These are phyloP conservation scores for Fusarium vanettenii DNA, from an alignment of 2,329 filamentous ascomycete genomes.

Conservation along the genomic window DNA sequence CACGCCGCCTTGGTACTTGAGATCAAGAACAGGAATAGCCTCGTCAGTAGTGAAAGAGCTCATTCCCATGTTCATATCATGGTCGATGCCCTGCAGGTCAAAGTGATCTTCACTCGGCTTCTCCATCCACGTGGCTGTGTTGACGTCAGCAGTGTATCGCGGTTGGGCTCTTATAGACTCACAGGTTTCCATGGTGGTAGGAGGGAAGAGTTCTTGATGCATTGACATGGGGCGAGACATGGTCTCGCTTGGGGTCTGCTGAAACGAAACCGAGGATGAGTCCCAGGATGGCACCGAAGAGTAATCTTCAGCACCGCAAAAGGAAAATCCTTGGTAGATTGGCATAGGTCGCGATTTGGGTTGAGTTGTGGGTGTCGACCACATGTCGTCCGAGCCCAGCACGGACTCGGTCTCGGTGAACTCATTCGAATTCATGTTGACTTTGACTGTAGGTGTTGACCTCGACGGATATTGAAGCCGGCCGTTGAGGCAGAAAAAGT, in stretches of 20 bases:
- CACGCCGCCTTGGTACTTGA: conserved; percentile 62
- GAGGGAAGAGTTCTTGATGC: conserved; percentile 68
- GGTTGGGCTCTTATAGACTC: conserved; percentile 46
- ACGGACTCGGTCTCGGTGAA: conserved; percentile 62
- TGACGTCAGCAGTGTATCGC: conserved; percentile 24
- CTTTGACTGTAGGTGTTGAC: conserved; percentile 51
- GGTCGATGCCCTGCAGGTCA: conserved; percentile 66
- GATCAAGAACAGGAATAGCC: conserved; percentile 70
- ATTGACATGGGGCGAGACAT: conserved; percentile 67
- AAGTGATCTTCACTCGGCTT: conserved; percentile 69
- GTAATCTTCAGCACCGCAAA: conserved; percentile 66
- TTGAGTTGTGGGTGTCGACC: conserved; percentile 67
- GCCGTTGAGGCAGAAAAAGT: conserved; percentile 55
- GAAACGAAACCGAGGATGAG: conserved; percentile 63
- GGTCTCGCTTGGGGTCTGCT: conserved; percentile 62
- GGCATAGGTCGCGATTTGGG: conserved; percentile 66
- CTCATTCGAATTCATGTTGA: conserved; percentile 63
- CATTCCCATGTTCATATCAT: conserved; percentile 69
- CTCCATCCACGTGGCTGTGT: conserved; percentile 57
- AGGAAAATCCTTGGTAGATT: conserved; percentile 71
- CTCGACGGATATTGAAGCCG: conserved; percentile 59
- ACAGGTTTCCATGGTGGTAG: conserved; percentile 62
- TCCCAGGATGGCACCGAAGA: conserved; percentile 68
- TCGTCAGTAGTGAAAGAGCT: conserved; percentile 73
- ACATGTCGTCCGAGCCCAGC: conserved; percentile 59